These are phyloP conservation scores for Fraxinus latifolia DNA, from an alignment of 305 asterid genomes.

Conservation along the genomic window DNA sequence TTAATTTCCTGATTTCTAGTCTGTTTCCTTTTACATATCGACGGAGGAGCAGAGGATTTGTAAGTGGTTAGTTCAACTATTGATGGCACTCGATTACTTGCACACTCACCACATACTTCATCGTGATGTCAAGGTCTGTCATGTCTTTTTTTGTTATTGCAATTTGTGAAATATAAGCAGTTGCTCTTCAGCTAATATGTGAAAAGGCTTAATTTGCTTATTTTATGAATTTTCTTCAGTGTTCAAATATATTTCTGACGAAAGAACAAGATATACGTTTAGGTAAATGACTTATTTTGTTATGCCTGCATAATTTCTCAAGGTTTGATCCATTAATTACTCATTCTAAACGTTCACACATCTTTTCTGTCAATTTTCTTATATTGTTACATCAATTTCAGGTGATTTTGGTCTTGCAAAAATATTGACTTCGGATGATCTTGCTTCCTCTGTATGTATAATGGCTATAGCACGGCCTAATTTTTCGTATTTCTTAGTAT, in stretches of 20 bases:
- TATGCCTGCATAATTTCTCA: neutral
- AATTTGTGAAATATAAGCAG: neutral
- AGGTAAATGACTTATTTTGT: constrained; percentile 44
- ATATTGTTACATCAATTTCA: constrained; percentile 29
- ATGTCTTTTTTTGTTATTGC: neutral
- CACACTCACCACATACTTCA: constrained; percentile 82
- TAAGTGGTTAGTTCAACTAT: constrained; percentile 90
- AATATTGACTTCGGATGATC: constrained; percentile 77
- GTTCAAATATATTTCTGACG: constrained; percentile 92
- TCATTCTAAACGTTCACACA: neutral
- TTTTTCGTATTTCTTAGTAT: neutral
- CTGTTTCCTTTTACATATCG: constrained; percentile 21
- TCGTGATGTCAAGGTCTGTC: constrained; percentile 92
- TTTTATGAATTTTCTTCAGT: constrained; percentile 46
- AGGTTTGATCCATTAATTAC: neutral
- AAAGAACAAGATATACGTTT: constrained; percentile 85
- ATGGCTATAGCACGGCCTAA: neutral
- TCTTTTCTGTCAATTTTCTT: constrained; percentile 4
- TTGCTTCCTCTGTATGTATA: constrained; percentile 89
- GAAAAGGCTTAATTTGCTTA: constrained; percentile 22
- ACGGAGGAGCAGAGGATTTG: constrained; percentile 68
- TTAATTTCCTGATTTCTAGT: neutral
- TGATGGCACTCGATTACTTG: constrained; percentile 93
- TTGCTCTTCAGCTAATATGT: neutral
- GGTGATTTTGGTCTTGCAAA: constrained; percentile 99